A percentile compares a stretch with the other conserved stretches of the same genome.
Evolutionary conservation across 371 early-diverging fungal genomes (phyloP).

Genomic region (Actinomortierella wolfii): DNA sequence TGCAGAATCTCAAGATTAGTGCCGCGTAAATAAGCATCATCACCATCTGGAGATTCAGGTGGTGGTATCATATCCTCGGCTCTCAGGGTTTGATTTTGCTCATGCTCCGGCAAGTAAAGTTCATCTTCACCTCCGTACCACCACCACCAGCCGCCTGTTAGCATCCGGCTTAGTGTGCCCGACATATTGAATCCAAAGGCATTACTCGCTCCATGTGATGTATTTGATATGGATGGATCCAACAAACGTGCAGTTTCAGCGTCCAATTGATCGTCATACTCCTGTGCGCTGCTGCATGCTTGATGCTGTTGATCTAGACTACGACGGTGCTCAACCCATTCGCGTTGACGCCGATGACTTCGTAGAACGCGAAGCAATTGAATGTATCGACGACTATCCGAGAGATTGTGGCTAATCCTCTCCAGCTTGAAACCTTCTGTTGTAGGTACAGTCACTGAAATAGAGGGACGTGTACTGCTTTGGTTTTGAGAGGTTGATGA

Average conservation of each 20-base stretch:
- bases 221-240: slow-evolving; percentile 3
- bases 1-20: slow-evolving; percentile 19
- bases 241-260: slow-evolving; percentile 12
- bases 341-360: background rate
- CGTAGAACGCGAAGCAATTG: slow-evolving; percentile 8
- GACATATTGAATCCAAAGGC: slow-evolving; percentile 31
- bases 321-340: background rate
- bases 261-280: slow-evolving; percentile 2
- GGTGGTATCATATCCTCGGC: too few species aligned
- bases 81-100: slow-evolving; percentile 3
- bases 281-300: slow-evolving; percentile 1
- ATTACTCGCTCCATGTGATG: background rate
- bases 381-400: slow-evolving; percentile 25
- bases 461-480: too few species aligned
- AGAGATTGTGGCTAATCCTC: slow-evolving; percentile 1
- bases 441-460: background rate
- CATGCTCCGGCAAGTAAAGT: slow-evolving; percentile 21
- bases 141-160: slow-evolving; percentile 56
- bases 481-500: background rate
- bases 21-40: slow-evolving; percentile 2
- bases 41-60: background rate
- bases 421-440: background rate
- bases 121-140: slow-evolving; percentile 47
- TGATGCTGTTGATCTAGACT: slow-evolving; percentile 2
- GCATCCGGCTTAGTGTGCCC: slow-evolving; percentile 38